Evolutionary conservation across 176 grass and related monocot species (phyloP).

Genomic region (Aegilops longissima): DNA sequence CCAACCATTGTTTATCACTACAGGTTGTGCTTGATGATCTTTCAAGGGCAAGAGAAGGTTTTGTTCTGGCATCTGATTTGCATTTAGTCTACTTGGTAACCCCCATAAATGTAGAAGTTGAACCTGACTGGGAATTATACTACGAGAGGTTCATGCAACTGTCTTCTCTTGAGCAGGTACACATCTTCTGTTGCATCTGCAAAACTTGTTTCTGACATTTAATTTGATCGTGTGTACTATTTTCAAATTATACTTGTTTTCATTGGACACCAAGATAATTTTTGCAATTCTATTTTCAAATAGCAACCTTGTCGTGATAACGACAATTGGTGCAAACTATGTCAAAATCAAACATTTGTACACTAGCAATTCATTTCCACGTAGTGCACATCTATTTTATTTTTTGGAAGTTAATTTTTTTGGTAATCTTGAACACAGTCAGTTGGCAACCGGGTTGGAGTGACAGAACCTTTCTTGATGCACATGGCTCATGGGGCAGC

Average conservation of each 20-base stretch:
- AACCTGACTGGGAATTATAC: conserved; percentile 97
- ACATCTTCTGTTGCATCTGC: conserved; percentile 14
- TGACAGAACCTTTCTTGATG: conserved; percentile 89
- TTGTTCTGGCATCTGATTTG: conserved; percentile 93
- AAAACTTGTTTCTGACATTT: neutral
- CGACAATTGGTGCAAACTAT: neutral
- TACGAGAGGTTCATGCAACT: conserved; percentile 97
- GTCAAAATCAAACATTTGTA: neutral
- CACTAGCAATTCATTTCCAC: conserved; percentile 9
- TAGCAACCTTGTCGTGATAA: neutral
- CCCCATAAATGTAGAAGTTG: conserved; percentile 88
- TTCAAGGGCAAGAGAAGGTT: conserved; percentile 93
- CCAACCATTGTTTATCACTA: conserved; percentile 19
- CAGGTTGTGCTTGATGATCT: conserved; percentile 96
- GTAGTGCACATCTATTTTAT: conserved; percentile 1
- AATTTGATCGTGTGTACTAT: neutral
- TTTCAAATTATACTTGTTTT: conserved; percentile 10
- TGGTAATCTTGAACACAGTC: conserved; percentile 51
- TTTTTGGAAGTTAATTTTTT: conserved; percentile 22
- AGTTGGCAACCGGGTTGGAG: conserved; percentile 84
- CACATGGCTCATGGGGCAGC: conserved; percentile 87
- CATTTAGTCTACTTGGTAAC: conserved; percentile 97
- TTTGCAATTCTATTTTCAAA: neutral
- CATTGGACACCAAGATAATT: neutral
- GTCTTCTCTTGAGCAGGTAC: conserved; percentile 82